These are phyloP conservation scores for Fusarium buxicola DNA, from an alignment of 2,329 filamentous ascomycete genomes.

Conservation along the genomic window DNA sequence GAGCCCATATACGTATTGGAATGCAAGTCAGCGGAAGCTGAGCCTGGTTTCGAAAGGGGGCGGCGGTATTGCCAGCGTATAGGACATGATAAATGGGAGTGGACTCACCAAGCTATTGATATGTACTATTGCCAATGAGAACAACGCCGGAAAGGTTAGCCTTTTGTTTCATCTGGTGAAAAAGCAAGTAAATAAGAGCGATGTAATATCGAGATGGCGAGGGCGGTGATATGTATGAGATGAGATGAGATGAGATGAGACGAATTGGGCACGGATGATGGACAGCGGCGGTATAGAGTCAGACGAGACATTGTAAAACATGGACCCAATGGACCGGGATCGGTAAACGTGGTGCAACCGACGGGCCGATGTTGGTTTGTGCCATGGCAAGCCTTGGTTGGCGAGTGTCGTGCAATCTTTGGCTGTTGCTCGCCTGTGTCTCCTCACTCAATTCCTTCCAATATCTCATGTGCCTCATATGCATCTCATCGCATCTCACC, in stretches of 20 bases:
- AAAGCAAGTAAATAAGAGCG: not conserved
- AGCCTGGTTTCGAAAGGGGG: not conserved
- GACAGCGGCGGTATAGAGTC: not conserved
- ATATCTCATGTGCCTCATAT: constrained; percentile 3
- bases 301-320: constrained; percentile 1
- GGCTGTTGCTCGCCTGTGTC: constrained; percentile 5
- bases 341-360: constrained; percentile 25
- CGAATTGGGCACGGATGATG: not conserved
- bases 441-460: constrained; percentile 1
- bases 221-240: not conserved
- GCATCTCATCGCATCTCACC: constrained; percentile 22
- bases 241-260: constrained; percentile 3
- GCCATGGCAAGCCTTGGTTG: constrained; percentile 7
- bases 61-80: not conserved
- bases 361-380: constrained; percentile 8
- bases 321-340: constrained; percentile 10
- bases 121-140: constrained; percentile 60
- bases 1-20: no score
- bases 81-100: not conserved
- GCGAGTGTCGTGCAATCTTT: constrained; percentile 18
- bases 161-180: not conserved
- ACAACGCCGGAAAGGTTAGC: constrained; percentile 34
- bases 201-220: not conserved
- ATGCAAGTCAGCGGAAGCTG: not conserved
- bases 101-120: constrained; percentile 69